Base-by-base conservation (phyloP, 495 filamentous ascomycete genomes). In the Polyplosphaeria fusca region DNA sequence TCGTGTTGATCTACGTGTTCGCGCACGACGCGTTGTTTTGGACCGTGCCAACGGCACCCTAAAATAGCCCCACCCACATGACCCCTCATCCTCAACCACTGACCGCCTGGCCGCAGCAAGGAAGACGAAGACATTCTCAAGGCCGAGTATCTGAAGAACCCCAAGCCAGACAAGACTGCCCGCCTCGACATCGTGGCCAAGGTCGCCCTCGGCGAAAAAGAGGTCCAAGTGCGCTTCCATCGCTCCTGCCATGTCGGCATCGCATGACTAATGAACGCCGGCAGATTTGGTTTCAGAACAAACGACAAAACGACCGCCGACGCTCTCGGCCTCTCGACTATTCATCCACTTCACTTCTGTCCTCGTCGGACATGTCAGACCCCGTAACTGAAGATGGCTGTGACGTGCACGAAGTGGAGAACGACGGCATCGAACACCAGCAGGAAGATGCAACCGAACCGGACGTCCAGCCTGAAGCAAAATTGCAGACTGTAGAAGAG, bases 271-370 rank as follows among this genome's bases (percentile, higher is more conserved):
- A 61, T 45, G 27, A 11, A 2, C 20, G 16, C 22, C 47, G n/a
- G 30, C 52, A 98, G 93, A 96, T 99, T 63, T 99, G 94, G 94
- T 99, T 99, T 72, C 94, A 97, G 68, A 99, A 99, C 65, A 84
- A 91, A 68, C 82, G 94, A 57, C 94, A 99, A 69, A 95, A 91
- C 72, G 86, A 91, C 65, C 83, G 94, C 51, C 82, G 94, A 52
- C 95, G 92, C 76, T 87, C 90, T 49, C 86, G 89, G 57, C 93
- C 93, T 23, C 76, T 96, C 18, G 47, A 58, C 24, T 16, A 35
- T 24, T 50, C 55, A 22, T 64, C 61, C 2, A 16, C 14, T 23
- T 22, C 57, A 13, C 84, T 94, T 65, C 89, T 95, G 70, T 74
- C 47, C 70, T 73, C 19, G 75, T 74, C 63, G 24, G 24, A 14